A percentile compares a stretch with the other conserved stretches of the same genome.
These are phyloP conservation scores for Lentinus brumalis DNA, from an alignment of 768 basidiomycete species.

Conservation along the genomic window DNA sequence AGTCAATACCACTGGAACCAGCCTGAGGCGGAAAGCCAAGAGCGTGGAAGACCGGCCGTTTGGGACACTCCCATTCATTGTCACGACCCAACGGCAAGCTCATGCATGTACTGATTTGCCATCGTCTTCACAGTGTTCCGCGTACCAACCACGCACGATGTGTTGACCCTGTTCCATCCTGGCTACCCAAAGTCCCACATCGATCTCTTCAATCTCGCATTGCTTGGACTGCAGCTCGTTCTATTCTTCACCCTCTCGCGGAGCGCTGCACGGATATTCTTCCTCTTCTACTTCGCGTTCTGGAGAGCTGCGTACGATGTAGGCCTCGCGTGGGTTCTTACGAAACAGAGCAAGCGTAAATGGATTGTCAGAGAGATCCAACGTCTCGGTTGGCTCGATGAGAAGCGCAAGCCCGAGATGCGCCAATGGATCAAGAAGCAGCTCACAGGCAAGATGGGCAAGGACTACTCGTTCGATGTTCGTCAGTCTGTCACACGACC, in stretches of 20 bases:
- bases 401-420: slow-evolving; percentile 56
- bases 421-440: slow-evolving; percentile 86
- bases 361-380: slow-evolving; percentile 89
- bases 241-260: slow-evolving; percentile 71
- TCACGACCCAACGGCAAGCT: too few relatives aligned
- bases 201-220: slow-evolving; percentile 80
- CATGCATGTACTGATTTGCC: too few relatives aligned
- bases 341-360: slow-evolving; percentile 92
- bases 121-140: slow-evolving; percentile 85
- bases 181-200: slow-evolving; percentile 84
- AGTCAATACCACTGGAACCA: too few relatives aligned
- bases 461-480: slow-evolving; percentile 91
- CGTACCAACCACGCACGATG: slow-evolving; percentile 91
- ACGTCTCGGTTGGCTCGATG: slow-evolving; percentile 87
- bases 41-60: too few relatives aligned
- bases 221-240: slow-evolving; percentile 77
- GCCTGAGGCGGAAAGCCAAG: too few relatives aligned
- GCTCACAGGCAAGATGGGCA: slow-evolving; percentile 90
- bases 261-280: slow-evolving; percentile 59
- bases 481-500: slow-evolving; percentile 31
- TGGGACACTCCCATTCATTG: too few relatives aligned
- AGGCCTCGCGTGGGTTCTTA: slow-evolving; percentile 91
- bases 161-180: slow-evolving; percentile 85
- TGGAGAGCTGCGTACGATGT: slow-evolving; percentile 93
- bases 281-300: slow-evolving; percentile 88